Conservation (phyloP, 441 rosid species). For the Pelargonium hybrid region DNA sequence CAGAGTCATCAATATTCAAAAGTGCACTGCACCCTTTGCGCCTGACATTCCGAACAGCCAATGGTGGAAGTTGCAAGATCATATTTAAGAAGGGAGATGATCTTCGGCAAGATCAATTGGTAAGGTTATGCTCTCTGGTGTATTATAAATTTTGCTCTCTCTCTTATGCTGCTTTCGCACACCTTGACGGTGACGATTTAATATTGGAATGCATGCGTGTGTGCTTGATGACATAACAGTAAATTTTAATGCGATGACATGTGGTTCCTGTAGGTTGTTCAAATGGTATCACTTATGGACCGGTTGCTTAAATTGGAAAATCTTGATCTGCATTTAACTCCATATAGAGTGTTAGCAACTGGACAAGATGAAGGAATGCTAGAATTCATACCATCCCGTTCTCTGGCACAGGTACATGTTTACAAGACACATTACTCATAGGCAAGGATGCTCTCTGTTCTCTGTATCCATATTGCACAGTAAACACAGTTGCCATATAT, state of each 20-base stretch:
- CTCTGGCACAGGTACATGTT: constrained; percentile 74
- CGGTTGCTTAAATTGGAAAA: constrained; percentile 89
- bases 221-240: neutral
- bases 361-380: constrained; percentile 99
- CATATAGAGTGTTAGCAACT: constrained; percentile 90
- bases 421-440: constrained; percentile 12
- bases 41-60: constrained; percentile 68
- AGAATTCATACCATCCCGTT: constrained; percentile 87
- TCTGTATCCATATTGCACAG: neutral
- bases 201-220: neutral
- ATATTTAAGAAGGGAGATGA: constrained; percentile 98
- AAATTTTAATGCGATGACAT: constrained; percentile 14
- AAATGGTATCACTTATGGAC: constrained; percentile 99
- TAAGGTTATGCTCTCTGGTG: constrained; percentile 21
- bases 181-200: neutral
- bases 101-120: constrained; percentile 96
- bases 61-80: constrained; percentile 68
- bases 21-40: constrained; percentile 88
- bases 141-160: neutral
- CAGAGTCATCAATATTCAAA: constrained; percentile 89
- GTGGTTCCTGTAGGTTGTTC: constrained; percentile 60
- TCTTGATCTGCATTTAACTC: constrained; percentile 86
- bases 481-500: neutral
- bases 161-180: neutral
- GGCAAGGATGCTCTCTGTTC: neutral